A percentile compares a stretch with the other conserved stretches of the same genome.
These are phyloP conservation scores for Cystofilobasidium bisporidii DNA, from an alignment of 768 basidiomycete genomes.

Conservation along the genomic window DNA sequence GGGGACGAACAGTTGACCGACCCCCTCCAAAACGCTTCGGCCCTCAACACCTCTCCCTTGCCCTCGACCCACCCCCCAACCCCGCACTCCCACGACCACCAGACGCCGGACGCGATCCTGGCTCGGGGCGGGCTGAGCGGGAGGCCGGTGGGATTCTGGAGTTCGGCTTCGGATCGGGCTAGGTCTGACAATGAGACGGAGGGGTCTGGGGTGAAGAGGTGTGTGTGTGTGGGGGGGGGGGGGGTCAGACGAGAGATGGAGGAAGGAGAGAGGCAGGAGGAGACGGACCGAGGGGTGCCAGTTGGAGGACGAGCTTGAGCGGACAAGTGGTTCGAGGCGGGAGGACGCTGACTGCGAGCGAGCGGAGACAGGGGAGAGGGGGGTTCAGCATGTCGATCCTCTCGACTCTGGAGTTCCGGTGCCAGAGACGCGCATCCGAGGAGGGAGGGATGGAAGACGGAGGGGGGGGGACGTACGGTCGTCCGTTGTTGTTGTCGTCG, in stretches of 20 bases:
- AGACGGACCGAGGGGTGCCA: constrained; percentile 9
- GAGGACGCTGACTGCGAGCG: background rate
- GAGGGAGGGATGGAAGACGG: too few species aligned
- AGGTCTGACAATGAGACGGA: constrained; percentile 3
- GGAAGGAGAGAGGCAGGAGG: too few species aligned
- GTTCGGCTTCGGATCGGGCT: background rate
- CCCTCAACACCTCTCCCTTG: background rate
- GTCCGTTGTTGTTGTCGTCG: background rate
- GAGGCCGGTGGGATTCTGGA: constrained; percentile 10
- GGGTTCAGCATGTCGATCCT: too few species aligned
- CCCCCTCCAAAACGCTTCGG: constrained; percentile 10
- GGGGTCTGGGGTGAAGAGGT: background rate
- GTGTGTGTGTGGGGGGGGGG: too few species aligned
- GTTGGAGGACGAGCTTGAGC: background rate
- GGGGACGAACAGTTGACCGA: constrained; percentile 7
- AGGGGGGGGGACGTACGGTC: background rate
- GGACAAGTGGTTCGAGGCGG: constrained; percentile 5
- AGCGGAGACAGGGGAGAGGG: background rate
- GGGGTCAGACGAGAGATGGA: too few species aligned
- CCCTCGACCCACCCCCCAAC: constrained; percentile 10
- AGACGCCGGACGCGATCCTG: constrained; percentile 2
- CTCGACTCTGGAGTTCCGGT: too few species aligned
- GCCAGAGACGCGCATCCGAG: too few species aligned
- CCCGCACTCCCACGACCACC: constrained; percentile 23
- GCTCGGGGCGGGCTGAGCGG: background rate